Evolutionary conservation across 225 moss, liverwort and hornwort genomes (phyloP), one percentile per base, ranked within the genome.

Genomic region (Polytrichum commune): DNA sequence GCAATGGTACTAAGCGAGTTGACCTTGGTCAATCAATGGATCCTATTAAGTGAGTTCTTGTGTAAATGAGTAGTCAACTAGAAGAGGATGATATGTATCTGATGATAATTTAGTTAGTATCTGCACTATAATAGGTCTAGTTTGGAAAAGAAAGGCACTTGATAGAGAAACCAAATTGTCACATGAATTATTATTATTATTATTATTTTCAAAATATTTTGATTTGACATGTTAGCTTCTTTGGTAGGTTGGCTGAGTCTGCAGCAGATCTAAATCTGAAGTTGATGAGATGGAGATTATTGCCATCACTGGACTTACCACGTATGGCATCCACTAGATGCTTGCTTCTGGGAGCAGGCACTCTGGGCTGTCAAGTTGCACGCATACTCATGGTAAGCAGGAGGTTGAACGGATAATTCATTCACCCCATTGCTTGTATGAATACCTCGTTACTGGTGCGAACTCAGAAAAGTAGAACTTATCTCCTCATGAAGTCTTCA

Each of bases 311-410:
- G 63, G 82, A 98, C 81, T 72, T 98, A 73, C 79, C 88, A 64
- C 90, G 75, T 55, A 79, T 98, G 84, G 85, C 90, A 7, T 84
- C 90, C 67, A 91, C 92, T 27, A 98, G 91, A 71, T 98, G 98
- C 77, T 77, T 98, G 5, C 81, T 98, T 67, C 69, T 98, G 66
- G 98, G 98, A 74, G 98, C 98, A 67, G 98, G 98, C 70, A 95
- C 98, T 66, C 83, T 98, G 35, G 98, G 98, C 64, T 98, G 98
- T 79, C 94, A 98, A 78, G 98, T 98, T 74, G 91, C 98, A 73
- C 90, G 98, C 54, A 85, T 88, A 66, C 72, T 98, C 28, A 90
- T 98, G 95, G 97, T 98, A 72, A 84, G 78, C 46, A 60, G 55
- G 46, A 46, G 46, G 16, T 16, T 46, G 46, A 46, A 46, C 4